Evolutionary conservation across 257 asterid genomes (phyloP), one percentile per base, ranked within the genome.

Genomic region (Solanum corneliomulleri): DNA sequence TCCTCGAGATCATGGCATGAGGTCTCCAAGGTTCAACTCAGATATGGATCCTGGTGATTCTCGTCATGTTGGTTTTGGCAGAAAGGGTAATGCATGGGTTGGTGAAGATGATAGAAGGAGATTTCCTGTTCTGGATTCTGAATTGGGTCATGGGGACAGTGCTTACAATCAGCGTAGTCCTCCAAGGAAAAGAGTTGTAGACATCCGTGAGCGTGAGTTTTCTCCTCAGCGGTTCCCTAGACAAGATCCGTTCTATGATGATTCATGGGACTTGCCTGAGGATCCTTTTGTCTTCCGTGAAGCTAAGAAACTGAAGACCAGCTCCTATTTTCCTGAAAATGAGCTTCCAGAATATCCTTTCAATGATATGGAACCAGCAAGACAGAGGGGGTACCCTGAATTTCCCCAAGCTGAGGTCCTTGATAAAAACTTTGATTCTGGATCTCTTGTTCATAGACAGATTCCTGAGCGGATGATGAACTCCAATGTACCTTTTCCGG

Each of bases 221-320:
- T 93, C 98, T 85, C 95, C 97, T 41, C 92, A 85, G 83, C 88
- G 88, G 60, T 91, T 90, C 88, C 87, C 90, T 86, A 92, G 89
- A 75, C 90, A 89, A 83, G 95, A 91, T 86, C 92, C 88, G 39
- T 90, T 87, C 80, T 88, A 91, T 86, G 98, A 93, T 87, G 99
- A 95, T 88, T 93, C 94, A 21, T 96, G 95, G 97, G 99, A 96
- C 90, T 90, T 96, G 89, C 99, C 98, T n/a, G 99, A 95, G 88
- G 99, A 96, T 45, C 89, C 91, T 44, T 89, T 93, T 8, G 87
- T 91, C 87, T 91, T 92, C 89, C 98, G 44, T 41, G 98, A 91
- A 88, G 87, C 93, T 23, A 96, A 94, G 92, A 96, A 94, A 89
- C 92, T 89, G 87, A 94, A 91, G 88, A 88, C 92, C 44, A 87